Evolutionary conservation across 2,329 filamentous ascomycete genomes (phyloP).

Genomic region (Didymella pinodella): DNA sequence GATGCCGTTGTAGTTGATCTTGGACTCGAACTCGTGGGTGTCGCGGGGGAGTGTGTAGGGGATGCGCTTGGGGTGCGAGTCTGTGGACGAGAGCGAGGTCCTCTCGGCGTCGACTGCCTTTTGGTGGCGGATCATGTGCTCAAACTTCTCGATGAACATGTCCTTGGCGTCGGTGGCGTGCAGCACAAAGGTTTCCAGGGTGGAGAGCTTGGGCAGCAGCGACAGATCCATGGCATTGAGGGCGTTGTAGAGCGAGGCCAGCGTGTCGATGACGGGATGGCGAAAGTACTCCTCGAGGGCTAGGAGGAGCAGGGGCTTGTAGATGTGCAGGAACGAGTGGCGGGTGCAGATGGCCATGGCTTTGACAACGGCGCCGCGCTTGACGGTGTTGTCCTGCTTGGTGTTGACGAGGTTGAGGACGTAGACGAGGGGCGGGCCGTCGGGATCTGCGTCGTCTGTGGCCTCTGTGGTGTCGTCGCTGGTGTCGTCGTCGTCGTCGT

Average conservation of each 20-base stretch:
- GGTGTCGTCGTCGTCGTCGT: constrained; percentile 62
- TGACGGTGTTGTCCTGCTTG: constrained; percentile 91
- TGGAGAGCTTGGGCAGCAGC: constrained; percentile 83
- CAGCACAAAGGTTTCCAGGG: constrained; percentile 83
- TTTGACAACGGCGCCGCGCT: constrained; percentile 92
- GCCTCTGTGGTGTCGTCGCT: constrained; percentile 61
- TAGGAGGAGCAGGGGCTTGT: constrained; percentile 92
- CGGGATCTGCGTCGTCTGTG: constrained; percentile 64
- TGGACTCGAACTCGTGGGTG: constrained; percentile 97
- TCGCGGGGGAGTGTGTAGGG: constrained; percentile 84
- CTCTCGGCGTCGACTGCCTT: constrained; percentile 68
- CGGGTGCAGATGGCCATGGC: constrained; percentile 99
- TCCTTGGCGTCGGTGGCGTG: constrained; percentile 94
- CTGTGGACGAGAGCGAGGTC: constrained; percentile 45
- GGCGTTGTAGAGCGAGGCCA: constrained; percentile 86
- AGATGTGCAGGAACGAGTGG: constrained; percentile 97
- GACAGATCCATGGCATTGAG: constrained; percentile 98
- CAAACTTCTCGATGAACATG: constrained; percentile 97
- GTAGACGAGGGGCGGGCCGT: constrained; percentile 93
- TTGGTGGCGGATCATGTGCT: constrained; percentile 87
- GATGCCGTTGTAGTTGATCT: constrained; percentile 94
- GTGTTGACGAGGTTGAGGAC: constrained; percentile 98
- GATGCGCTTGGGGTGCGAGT: constrained; percentile 59
- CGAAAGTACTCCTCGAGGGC: constrained; percentile 98
- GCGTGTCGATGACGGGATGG: constrained; percentile 83